A percentile compares a stretch with the other conserved stretches of the same genome.
Evolutionary conservation across 2,329 filamentous ascomycete genomes (phyloP).

Genomic region (Xylaria sp.): DNA sequence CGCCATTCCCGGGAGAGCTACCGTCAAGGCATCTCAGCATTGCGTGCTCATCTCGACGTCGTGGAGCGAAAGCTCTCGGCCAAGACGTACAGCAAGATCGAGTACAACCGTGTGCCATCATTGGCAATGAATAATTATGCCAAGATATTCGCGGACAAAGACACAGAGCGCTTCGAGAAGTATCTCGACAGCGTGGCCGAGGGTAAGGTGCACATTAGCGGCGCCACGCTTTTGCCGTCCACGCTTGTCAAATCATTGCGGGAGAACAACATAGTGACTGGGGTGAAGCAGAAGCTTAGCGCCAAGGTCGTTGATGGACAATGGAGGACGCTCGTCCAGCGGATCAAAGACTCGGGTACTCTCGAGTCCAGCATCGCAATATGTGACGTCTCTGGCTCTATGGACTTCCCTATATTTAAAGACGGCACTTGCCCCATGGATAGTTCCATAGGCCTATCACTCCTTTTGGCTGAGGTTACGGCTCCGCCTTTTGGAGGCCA

Average conservation of each 20-base stretch:
- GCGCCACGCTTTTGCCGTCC: slow-evolving; percentile 65
- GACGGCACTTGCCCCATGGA: slow-evolving; percentile 64
- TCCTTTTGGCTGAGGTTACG: slow-evolving; percentile 65
- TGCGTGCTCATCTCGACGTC: slow-evolving; percentile 64
- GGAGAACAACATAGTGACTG: slow-evolving; percentile 25
- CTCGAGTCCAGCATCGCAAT: slow-evolving; percentile 66
- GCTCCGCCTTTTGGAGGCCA: slow-evolving; percentile 63
- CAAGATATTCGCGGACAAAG: slow-evolving; percentile 61
- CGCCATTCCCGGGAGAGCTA: slow-evolving; percentile 65
- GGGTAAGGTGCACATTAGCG: slow-evolving; percentile 64
- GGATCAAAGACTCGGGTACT: slow-evolving; percentile 65
- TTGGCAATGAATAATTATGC: slow-evolving; percentile 67
- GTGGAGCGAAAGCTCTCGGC: slow-evolving; percentile 64
- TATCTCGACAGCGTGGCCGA: slow-evolving; percentile 62
- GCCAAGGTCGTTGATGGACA: slow-evolving; percentile 59
- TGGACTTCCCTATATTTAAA: slow-evolving; percentile 53
- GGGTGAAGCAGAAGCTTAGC: slow-evolving; percentile 50
- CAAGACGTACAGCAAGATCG: slow-evolving; percentile 60
- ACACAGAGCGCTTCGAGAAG: slow-evolving; percentile 59
- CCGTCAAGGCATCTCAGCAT: slow-evolving; percentile 61
- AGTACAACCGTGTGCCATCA: slow-evolving; percentile 67
- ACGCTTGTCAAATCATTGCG: slow-evolving; percentile 54
- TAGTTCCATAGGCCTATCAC: slow-evolving; percentile 65
- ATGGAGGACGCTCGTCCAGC: slow-evolving; percentile 68
- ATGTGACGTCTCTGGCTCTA: slow-evolving; percentile 68